A percentile compares a stretch with the other conserved stretches of the same genome.
These are phyloP conservation scores for Venturia aucupariae DNA, from an alignment of 2,329 filamentous ascomycete genomes.

Conservation along the genomic window DNA sequence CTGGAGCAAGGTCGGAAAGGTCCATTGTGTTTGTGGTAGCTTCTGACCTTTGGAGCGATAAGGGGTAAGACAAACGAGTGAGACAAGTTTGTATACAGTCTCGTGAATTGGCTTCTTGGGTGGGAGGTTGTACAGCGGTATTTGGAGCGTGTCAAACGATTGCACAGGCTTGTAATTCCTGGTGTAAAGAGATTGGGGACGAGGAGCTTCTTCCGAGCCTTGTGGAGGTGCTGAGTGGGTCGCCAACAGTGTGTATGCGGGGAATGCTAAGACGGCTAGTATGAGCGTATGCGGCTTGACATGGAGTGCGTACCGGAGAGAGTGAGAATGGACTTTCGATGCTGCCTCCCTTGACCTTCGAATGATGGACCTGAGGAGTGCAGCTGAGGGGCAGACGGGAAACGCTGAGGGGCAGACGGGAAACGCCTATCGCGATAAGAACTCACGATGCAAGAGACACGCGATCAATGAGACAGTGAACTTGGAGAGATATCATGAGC, in stretches of 20 bases:
- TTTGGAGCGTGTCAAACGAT: not conserved
- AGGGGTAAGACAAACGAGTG: not conserved
- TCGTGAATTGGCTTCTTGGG: not conserved
- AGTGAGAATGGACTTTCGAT: not conserved
- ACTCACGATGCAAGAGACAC: not conserved
- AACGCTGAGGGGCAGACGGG: too few species aligned
- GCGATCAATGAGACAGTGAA: not conserved
- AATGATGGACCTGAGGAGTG: not conserved
- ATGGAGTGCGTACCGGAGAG: not conserved
- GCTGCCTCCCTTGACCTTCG: too few species aligned
- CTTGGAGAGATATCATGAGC: not conserved
- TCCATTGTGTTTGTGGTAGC: slow-evolving; percentile 11
- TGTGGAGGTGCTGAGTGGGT: not conserved
- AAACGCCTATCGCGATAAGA: not conserved
- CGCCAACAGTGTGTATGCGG: not conserved
- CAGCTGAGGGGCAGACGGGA: not conserved
- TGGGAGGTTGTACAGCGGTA: not conserved
- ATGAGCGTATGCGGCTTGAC: not conserved
- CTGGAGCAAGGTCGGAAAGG: slow-evolving; percentile 5
- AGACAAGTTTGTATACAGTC: not conserved
- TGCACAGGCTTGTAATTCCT: not conserved
- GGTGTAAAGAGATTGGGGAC: not conserved
- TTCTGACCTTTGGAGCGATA: slow-evolving; percentile 2
- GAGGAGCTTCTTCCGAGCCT: not conserved
- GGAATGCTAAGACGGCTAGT: not conserved